Evolutionary conservation across 192 early-diverging fungal species (phyloP), one percentile per base, ranked within the genome.

Genomic region (Coemansia sp.): DNA sequence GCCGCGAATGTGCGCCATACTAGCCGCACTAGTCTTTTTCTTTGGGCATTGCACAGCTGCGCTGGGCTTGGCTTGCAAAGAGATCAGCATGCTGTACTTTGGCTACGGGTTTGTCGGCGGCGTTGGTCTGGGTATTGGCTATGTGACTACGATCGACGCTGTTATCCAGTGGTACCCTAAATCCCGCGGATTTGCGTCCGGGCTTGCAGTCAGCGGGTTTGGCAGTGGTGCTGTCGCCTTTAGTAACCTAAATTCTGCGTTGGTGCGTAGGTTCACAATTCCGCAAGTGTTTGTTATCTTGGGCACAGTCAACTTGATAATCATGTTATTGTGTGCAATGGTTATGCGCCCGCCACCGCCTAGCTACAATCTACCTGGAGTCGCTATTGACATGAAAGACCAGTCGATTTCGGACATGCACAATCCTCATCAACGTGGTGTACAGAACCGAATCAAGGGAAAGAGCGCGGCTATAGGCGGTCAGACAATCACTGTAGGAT

Each of bases 91-190:
- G 65, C 73, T 92, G 60, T 92, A 89, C 71, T 79, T 92, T 70
- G 90, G 90, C 10, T 92, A 92, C 73, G 92, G 91, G 40, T 81
- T 92, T 68, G 72, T 94, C 44, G 88, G 89, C 46, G 92, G 91
- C 15, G 71, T 85, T 12, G 92, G 91, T 34, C 74, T 92, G 34
- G 92, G 92, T 15, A 78, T 92, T 58, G 86, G 87, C 36, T 94
- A 94, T 73, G 92, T 94, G 40, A 81, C 91, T 12, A 90, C 92
- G 3, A 90, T 92, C 31, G 88, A 88, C 61, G 89, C 89, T 1
- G 86, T 94, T 16, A 90, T 91, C 66, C 90, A 94, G 71, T 94
- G 91, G 91, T 94, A 91, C 74, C 92, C 92, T 7, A 88, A 88
- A 33, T 74, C 86, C 29, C 91, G 92, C 29, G 92, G 92, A 18